Base-by-base conservation (phyloP, 805 yeast species). In the Grigorovia humatica region DNA sequence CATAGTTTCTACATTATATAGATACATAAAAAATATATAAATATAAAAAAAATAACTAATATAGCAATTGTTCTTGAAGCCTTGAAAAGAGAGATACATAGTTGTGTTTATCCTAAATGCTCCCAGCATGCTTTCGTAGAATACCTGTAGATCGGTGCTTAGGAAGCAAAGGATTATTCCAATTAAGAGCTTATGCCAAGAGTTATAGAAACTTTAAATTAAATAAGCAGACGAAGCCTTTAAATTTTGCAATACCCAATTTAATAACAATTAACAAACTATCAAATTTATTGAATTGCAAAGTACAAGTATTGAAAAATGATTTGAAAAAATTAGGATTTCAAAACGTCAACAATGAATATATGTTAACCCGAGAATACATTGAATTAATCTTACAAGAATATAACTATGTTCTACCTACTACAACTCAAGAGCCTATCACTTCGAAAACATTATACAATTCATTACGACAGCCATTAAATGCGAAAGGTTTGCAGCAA, bases 351-450 rank as follows among this genome's bases (percentile, higher is more conserved):
- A 72, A 74, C 15, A 83, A 84, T 58, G 86, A 87, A 61, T 85
- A 81, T 66, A 86, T 93, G 57, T 68, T 93, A 30, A 96, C 93
- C 56, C 80, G 76, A 53, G 98, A 90, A 60, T 88, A 88, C 40
- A 93, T 96, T 0, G 77, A 83, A 19, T 71, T 93, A 52, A 82
- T 93, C 57, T 91, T 96, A 0, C 95, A 87, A 63, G 98, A 93
- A 61, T 86, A 80, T 59, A 93, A 93, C 9, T 86, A 79, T 59
- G 85, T 81, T 35, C 82, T 78, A 43, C 65, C 61, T 1, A 44
- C 13, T 2, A 44, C 13, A 18, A 56, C 45, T 51, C 55, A 65
- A 32, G 17, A 15, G 8, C 58, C 56, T 53, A 69, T 74, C 49
- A 80, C 77, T 52, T 85, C 81, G 48, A 75, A 74, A n/a, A 71